Evolutionary conservation across 441 rosid genomes (phyloP), one percentile per base, ranked within the genome.

Genomic region (Euphorbia schlechtendalii): DNA sequence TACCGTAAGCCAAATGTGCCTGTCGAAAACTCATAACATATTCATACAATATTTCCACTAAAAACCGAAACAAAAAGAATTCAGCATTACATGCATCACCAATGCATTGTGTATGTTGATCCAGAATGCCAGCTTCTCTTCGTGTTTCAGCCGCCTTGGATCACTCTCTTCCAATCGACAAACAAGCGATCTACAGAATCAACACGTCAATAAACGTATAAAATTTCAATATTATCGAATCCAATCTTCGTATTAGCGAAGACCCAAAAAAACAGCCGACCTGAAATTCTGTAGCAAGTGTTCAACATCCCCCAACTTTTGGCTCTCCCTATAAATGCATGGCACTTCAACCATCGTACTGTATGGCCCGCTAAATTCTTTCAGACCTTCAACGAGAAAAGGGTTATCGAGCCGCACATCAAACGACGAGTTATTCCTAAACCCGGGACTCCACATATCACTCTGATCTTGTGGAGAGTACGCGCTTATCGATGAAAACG

Each of bases 61-160:
- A 52, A 17, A 25, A 60, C 32, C 49, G 18, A 56, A 67, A 30
- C 22, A n/a, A n/a, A n/a, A n/a, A n/a, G n/a, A n/a, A n/a, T n/a
- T n/a, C n/a, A n/a, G n/a, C 61, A 60, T 85, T 88, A 93, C 99
- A 83, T 93, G 99, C 99, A 90, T 93, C 74, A 86, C 93, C 54
- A 90, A 67, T 14, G 96, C 88, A 69, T 93, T 93, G 77, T 93
- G 99, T 65, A 90, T 70, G 49, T 93, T 93, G n/a, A n/a, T n/a
- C n/a, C n/a, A n/a, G n/a, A n/a, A n/a, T n/a, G n/a, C n/a, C n/a
- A n/a, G n/a, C n/a, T 88, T 90, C 81, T 93, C 99, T 61, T 86
- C 92, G 14, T 84, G 86, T 72, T 83, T 85, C 75, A 93, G 70
- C 74, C 77, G 87, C 82, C 81, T 79, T 28, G 92, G 96, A 77